phyloP scores from a whole-genome alignment of 2,329 filamentous ascomycete species.

The Tolypocladium tundrense region DNA sequence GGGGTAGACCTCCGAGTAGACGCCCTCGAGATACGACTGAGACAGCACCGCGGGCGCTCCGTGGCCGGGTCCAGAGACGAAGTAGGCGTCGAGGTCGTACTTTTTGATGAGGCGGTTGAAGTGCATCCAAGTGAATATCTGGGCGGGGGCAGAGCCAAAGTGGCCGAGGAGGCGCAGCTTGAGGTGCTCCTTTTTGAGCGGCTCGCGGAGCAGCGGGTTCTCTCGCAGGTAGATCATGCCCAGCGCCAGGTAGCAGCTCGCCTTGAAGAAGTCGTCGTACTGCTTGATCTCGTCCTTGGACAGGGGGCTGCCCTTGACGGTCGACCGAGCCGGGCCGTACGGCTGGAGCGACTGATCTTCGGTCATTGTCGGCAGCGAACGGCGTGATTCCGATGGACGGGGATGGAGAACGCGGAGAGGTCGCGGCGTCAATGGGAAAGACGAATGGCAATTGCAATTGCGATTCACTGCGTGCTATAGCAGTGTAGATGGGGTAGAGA shows the following conservation, averaged over 20 bases:
- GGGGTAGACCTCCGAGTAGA: conserved; percentile 69
- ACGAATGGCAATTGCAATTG: neutral
- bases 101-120: conserved; percentile 77
- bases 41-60: conserved; percentile 68
- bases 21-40: conserved; percentile 67
- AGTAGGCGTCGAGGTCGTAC: conserved; percentile 62
- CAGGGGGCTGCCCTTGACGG: conserved; percentile 51
- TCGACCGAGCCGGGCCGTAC: conserved; percentile 56
- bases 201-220: conserved; percentile 62
- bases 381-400: neutral
- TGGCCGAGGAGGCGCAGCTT: conserved; percentile 67
- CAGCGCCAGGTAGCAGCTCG: conserved; percentile 63
- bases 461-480: neutral
- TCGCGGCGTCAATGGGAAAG: too few species aligned
- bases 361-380: conserved; percentile 16
- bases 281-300: conserved; percentile 55
- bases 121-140: conserved; percentile 74
- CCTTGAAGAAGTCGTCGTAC: conserved; percentile 64
- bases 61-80: conserved; percentile 68
- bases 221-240: conserved; percentile 73
- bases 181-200: conserved; percentile 58
- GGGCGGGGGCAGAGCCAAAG: conserved; percentile 71
- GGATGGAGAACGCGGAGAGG: too few species aligned
- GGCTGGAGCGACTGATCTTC: conserved; percentile 48
- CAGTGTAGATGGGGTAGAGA: neutral